phyloP scores from a whole-genome alignment of 2,329 filamentous ascomycete genomes.

The Parastagonospora nodorum region DNA sequence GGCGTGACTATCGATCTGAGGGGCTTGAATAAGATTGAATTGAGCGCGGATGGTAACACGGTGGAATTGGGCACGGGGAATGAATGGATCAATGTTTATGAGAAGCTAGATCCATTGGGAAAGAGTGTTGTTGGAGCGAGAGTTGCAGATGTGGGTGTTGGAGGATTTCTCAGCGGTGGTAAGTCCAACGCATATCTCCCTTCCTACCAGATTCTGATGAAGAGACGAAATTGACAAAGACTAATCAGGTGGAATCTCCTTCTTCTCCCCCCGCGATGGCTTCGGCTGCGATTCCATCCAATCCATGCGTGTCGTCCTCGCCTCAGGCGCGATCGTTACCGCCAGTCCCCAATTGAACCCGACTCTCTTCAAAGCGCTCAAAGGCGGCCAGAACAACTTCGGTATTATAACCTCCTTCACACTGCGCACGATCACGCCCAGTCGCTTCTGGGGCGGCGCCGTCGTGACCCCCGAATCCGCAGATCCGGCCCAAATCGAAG shows the following conservation, averaged over 20 bases:
- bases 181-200: too few species aligned
- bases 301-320: constrained; percentile 49
- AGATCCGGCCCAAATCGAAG: too few species aligned
- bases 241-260: constrained; percentile 23
- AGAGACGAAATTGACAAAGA: too few species aligned
- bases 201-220: too few species aligned
- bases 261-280: constrained; percentile 20
- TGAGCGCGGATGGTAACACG: background rate
- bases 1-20: constrained; percentile 12
- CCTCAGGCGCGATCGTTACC: constrained; percentile 48
- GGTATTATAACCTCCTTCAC: constrained; percentile 24
- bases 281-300: constrained; percentile 9
- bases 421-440: too few species aligned
- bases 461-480: too few species aligned
- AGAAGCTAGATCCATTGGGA: constrained; percentile 1
- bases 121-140: constrained; percentile 9
- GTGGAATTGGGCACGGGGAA: constrained; percentile 9
- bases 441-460: too few species aligned
- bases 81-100: constrained; percentile 9
- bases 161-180: background rate
- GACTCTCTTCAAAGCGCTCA: constrained; percentile 49
- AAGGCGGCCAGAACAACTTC: constrained; percentile 41
- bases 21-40: constrained; percentile 1
- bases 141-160: constrained; percentile 5
- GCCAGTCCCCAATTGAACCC: constrained; percentile 42